Evolutionary conservation across 805 yeast genomes (phyloP).

Genomic region (Candida peoriensis): DNA sequence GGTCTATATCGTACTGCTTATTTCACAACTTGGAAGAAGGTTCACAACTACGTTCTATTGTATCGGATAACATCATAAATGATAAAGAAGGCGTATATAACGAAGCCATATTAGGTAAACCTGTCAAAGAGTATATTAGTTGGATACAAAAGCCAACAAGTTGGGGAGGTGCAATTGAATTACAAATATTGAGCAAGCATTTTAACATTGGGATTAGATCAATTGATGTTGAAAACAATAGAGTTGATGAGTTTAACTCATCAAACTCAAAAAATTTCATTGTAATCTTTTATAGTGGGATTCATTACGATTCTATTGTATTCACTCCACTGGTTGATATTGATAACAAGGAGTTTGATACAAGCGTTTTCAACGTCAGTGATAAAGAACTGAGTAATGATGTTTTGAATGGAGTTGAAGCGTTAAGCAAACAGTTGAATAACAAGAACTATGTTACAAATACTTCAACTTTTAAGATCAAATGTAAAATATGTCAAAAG

Average conservation of each 20-base stretch:
- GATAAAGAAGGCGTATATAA: slow-evolving; percentile 43
- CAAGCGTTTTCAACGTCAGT: slow-evolving; percentile 35
- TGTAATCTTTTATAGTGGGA: slow-evolving; percentile 60
- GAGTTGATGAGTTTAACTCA: slow-evolving; percentile 46
- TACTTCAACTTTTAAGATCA: slow-evolving; percentile 50
- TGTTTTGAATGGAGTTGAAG: slow-evolving; percentile 32
- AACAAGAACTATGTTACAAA: slow-evolving; percentile 57
- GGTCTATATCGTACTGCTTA: slow-evolving; percentile 53
- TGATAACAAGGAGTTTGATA: slow-evolving; percentile 29
- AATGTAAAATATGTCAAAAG: slow-evolving; percentile 51
- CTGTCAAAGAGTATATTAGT: slow-evolving; percentile 40
- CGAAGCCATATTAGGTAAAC: slow-evolving; percentile 54
- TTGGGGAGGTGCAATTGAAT: slow-evolving; percentile 86
- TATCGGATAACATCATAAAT: slow-evolving; percentile 39
- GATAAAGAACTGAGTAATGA: slow-evolving; percentile 27
- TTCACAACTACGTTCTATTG: slow-evolving; percentile 44
- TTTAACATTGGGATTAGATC: slow-evolving; percentile 51
- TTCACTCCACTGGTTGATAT: slow-evolving; percentile 24
- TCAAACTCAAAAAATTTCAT: slow-evolving; percentile 35
- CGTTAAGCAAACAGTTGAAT: slow-evolving; percentile 42
- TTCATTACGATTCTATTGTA: slow-evolving; percentile 68
- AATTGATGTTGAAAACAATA: slow-evolving; percentile 58
- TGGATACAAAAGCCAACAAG: slow-evolving; percentile 60
- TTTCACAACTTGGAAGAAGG: slow-evolving; percentile 40
- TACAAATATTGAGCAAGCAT: slow-evolving; percentile 53